A percentile compares a stretch with the other conserved stretches of the same genome.
Evolutionary conservation across 2,329 filamentous ascomycete genomes (phyloP).

Genomic region (Trichoderma simmonsii): DNA sequence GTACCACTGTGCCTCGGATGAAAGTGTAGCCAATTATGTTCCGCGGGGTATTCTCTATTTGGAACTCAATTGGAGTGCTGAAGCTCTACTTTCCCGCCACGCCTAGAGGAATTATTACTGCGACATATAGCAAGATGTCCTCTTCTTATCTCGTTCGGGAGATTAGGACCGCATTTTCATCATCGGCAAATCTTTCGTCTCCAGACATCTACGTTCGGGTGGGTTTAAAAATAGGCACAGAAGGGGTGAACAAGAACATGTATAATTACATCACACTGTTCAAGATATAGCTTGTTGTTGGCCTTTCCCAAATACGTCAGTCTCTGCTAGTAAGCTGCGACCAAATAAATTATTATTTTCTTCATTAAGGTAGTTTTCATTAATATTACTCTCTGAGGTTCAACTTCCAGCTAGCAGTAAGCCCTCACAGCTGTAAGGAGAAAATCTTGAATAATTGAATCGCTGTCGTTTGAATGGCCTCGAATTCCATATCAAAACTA

Average conservation of each 20-base stretch:
- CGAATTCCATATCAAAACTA: not conserved
- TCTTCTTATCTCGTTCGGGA: no score
- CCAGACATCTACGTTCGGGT: no score
- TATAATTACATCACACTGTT: no score
- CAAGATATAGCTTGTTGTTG: not conserved
- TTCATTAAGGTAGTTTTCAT: not conserved
- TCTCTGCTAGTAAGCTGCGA: not conserved
- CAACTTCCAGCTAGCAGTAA: not conserved
- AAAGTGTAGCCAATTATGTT: not conserved
- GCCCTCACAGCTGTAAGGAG: not conserved
- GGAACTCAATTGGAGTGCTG: not conserved
- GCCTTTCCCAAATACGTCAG: not conserved
- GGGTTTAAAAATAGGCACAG: no score
- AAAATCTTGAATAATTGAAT: not conserved
- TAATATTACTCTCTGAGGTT: not conserved
- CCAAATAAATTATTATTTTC: not conserved
- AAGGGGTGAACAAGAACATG: no score
- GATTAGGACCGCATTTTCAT: no score
- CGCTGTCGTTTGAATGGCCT: not conserved
- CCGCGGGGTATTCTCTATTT: not conserved
- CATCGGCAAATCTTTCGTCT: no score
- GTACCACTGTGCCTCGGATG: not conserved
- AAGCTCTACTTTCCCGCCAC: not conserved
- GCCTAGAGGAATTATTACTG: not conserved
- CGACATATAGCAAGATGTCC: no score